Base-by-base conservation (phyloP, 2,329 filamentous ascomycete species). In the Colletotrichum filicis region DNA sequence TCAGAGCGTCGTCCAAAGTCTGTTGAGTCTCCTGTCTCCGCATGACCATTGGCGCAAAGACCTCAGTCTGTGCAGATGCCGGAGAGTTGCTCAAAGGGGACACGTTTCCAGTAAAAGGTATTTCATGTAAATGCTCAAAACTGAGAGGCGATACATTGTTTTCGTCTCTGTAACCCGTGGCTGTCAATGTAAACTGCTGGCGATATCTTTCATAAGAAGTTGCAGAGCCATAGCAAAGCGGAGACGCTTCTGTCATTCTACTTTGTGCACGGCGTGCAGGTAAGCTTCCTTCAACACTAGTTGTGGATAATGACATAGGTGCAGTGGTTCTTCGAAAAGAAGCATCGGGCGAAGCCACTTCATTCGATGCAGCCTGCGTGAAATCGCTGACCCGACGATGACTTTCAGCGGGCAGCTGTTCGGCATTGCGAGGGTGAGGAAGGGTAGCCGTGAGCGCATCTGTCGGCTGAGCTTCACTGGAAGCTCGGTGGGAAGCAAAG, bases 1-100 rank as follows among this genome's bases (percentile, higher is more conserved):
- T 73, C 67, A 60, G 61, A 73, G 60, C 60, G 57, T 73, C 71
- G 37, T 66, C 66, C 67, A 58, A 73, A 61, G 55, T 73, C 22
- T 61, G n/a, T 12, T 12, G 28, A 65, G 26, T 7, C 30, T 22
- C 12, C 11, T n/a, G 22, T 5, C 35, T 61, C 60, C 7, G 60
- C 55, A 56, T 71, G 61, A 57, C 55, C 16, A 66, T 60, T 57
- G 60, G 46, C 19, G 56, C 35, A 22, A 70, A 61, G 14, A 26
- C 37, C n/a, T 70, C 46, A 30, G 30, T 61, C 60, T 65, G 66
- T 16, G 67, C 66, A 62, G 71, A 70, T 24, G 22, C 30, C 14
- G 61, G 46, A 28, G 71, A 62, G 56, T 57, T 66, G 22, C 46
- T 71, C 22, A 65, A 49, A 14, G 71, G 71, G 37, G 71, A 71